Conservation (phyloP, 2,329 filamentous ascomycete species). For the Trichoderma sp. region DNA sequence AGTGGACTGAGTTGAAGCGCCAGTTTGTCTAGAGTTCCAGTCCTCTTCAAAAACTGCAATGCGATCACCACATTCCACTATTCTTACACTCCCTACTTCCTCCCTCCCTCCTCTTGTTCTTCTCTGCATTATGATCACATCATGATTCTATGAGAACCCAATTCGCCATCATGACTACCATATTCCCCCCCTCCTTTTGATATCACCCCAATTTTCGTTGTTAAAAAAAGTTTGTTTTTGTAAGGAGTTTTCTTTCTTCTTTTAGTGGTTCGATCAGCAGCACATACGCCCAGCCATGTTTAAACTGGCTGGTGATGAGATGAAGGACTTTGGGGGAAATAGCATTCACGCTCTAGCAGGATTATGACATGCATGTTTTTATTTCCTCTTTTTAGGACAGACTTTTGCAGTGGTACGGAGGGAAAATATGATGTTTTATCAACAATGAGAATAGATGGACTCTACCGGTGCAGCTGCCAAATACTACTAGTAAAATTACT, state of each 20-base stretch:
- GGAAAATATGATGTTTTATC: not conserved
- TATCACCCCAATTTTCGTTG: not conserved
- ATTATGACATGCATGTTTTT: conserved; percentile 19
- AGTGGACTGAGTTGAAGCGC: conserved; percentile 71
- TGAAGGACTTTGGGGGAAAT: conserved; percentile 14
- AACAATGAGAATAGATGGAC: not conserved
- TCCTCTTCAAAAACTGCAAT: not conserved
- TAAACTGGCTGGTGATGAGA: conserved; percentile 14
- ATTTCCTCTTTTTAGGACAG: conserved; percentile 13
- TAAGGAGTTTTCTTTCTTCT: conserved; percentile 7
- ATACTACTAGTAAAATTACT: not conserved
- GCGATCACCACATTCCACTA: not conserved
- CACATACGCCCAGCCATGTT: conserved; percentile 1
- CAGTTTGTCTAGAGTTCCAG: conserved; percentile 47
- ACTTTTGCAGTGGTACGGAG: conserved; percentile 7
- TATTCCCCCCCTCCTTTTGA: not conserved
- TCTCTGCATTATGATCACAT: conserved; percentile 10
- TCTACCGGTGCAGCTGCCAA: not conserved
- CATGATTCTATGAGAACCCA: not conserved
- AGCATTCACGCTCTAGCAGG: conserved; percentile 13
- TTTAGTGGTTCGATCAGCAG: not conserved
- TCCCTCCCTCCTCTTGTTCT: not conserved
- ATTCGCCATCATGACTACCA: not conserved
- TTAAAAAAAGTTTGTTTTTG: conserved; percentile 13
- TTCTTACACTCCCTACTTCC: conserved; percentile 6